Evolutionary conservation across 805 yeast genomes (phyloP), one percentile per base, ranked within the genome.

Genomic region (Ogataea polymorpha): DNA sequence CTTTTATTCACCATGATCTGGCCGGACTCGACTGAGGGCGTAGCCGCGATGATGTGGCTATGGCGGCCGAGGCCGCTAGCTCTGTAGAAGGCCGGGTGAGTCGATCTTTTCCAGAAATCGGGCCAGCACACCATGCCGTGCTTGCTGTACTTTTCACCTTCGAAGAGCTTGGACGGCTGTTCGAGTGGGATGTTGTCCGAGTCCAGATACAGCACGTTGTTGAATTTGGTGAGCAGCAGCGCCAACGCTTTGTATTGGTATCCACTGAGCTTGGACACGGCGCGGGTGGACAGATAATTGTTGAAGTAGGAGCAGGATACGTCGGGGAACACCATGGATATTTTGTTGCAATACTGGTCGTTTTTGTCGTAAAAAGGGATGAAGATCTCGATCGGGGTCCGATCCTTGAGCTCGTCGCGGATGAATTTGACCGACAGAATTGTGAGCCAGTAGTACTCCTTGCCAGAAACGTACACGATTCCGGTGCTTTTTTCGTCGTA

Each of bases 21-120:
- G 8, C 91, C 93, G 0, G 87, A 75, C 62, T 84, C 91, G 1
- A 82, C 71, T 3, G 86, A 68, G 4, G 85, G 77, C 1, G 83
- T 68, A 1, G 84, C 41, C 8, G 49, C 39, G 13, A 61, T 46
- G n/a, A 55, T 55, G 4, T 55, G 53, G 6, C 64, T 61, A 14
- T 49, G 53, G 41, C 56, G 63, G 31, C 56, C 61, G 41, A 66
- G 66, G n/a, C 63, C 65, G 12, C 85, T 74, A 37, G 80, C 71
- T 13, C 42, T 27, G 49, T 73, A 77, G 55, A 58, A 79, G 34
- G 61, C 62, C 16, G 85, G 86, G 46, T 72, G 68, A 5, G 84
- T 78, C 6, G 85, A 76, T 50, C 86, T 63, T 14, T 78, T 73
- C 86, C 86, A 79, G 27, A 76, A 75, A 56, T 79, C 85, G 5